A percentile compares a stretch with the other conserved stretches of the same genome.
These are phyloP conservation scores for Globisporangium spiculum DNA, from an alignment of 352 stramenopile genomes.

Conservation along the genomic window DNA sequence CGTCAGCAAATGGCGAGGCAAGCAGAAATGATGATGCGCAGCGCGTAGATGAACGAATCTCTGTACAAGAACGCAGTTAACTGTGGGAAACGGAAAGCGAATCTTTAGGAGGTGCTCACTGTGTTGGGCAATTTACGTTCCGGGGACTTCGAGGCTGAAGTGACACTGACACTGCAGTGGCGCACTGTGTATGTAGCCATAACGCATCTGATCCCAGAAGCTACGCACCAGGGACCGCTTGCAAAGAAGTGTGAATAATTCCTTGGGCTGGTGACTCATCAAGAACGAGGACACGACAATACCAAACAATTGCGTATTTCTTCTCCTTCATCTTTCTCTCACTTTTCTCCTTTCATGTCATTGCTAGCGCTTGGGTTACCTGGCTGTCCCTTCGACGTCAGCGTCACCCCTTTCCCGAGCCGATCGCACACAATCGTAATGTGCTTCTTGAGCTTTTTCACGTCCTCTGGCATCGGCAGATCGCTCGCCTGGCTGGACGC, in stretches of 20 bases:
- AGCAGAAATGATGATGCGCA: neutral
- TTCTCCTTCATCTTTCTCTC: neutral
- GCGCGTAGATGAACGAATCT: neutral
- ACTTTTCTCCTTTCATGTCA: conserved; percentile 5
- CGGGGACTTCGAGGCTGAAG: neutral
- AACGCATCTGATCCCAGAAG: neutral
- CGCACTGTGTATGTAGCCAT: neutral
- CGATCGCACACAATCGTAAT: conserved; percentile 89
- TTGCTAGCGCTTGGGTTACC: neutral
- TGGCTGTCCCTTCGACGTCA: conserved; percentile 15
- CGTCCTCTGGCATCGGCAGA: conserved; percentile 72
- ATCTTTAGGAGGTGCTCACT: neutral
- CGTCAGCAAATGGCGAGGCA: neutral
- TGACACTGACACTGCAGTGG: neutral
- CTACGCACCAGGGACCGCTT: neutral
- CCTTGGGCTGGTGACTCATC: neutral
- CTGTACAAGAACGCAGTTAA: neutral
- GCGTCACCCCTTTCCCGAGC: conserved; percentile 73
- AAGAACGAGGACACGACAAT: neutral
- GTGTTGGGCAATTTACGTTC: neutral
- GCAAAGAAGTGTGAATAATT: neutral
- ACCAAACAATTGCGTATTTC: neutral
- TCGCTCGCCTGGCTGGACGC: conserved; percentile 33
- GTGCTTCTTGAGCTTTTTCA: conserved; percentile 89
- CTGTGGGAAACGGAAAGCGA: too few species aligned